These are phyloP conservation scores for Moricandia moricandioides DNA, from an alignment of 345 rosid species.

Conservation along the genomic window DNA sequence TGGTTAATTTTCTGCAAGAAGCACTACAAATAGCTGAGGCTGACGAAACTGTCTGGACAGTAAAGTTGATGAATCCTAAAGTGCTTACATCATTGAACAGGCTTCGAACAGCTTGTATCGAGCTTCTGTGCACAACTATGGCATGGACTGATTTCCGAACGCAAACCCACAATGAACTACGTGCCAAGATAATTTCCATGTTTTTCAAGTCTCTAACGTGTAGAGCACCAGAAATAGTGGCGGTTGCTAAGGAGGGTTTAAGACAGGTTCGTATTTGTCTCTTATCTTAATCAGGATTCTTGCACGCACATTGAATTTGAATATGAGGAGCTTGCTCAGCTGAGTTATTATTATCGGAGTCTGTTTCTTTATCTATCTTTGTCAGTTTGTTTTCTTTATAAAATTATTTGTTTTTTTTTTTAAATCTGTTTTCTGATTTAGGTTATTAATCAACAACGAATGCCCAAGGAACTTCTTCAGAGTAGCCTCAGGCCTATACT, in stretches of 20 bases:
- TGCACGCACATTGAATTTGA: not conserved
- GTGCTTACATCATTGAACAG: conserved; percentile 76
- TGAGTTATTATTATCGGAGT: conserved; percentile 22
- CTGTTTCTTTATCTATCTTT: not conserved
- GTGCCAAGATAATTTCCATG: conserved; percentile 94
- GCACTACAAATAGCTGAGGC: conserved; percentile 98
- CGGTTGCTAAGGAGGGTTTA: conserved; percentile 96
- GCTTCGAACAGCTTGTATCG: conserved; percentile 95
- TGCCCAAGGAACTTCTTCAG: conserved; percentile 99
- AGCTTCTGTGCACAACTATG: conserved; percentile 95
- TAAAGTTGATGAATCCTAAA: conserved; percentile 87
- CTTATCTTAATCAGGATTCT: conserved; percentile 10
- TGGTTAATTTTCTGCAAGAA: conserved; percentile 97
- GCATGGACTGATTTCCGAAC: conserved; percentile 97
- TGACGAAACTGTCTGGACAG: conserved; percentile 88
- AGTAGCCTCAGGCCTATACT: conserved; percentile 98
- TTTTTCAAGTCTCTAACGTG: conserved; percentile 97
- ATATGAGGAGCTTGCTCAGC: conserved; percentile 4
- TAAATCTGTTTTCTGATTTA: conserved; percentile 28
- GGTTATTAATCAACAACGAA: conserved; percentile 95
- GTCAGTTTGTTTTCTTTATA: not conserved
- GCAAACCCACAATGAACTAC: conserved; percentile 75
- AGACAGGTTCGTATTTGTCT: conserved; percentile 70
- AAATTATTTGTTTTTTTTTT: not conserved
- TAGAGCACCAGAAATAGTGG: conserved; percentile 92